phyloP scores from a whole-genome alignment of 2,329 filamentous ascomycete species.

The Penicillium fuscoglaucum region DNA sequence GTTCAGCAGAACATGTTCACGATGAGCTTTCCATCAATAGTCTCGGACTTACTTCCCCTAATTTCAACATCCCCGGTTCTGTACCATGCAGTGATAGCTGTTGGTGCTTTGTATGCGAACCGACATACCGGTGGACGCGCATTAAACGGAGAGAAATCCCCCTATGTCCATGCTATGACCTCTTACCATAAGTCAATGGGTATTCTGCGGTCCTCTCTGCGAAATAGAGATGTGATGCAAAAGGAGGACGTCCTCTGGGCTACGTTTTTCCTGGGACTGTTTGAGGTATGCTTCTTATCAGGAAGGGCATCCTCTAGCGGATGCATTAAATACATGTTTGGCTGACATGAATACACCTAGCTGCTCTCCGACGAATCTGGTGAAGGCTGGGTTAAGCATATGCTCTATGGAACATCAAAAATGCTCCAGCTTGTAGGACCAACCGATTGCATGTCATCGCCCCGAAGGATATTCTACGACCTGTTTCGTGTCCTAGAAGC shows the following conservation, averaged over 20 bases:
- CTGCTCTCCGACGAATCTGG: slow-evolving; percentile 3
- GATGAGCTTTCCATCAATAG: neutral
- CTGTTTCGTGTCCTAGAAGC: slow-evolving; percentile 11
- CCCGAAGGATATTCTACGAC: slow-evolving; percentile 7
- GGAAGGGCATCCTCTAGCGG: too few relatives aligned
- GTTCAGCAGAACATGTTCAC: slow-evolving; percentile 2
- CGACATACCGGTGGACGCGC: neutral
- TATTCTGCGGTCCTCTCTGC: neutral
- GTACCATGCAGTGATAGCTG: neutral
- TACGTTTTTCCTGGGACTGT: neutral
- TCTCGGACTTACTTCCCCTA: neutral
- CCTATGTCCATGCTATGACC: neutral
- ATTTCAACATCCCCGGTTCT: neutral
- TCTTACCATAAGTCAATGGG: neutral
- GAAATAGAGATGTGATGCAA: neutral
- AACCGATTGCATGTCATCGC: slow-evolving; percentile 1
- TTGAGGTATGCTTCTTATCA: neutral
- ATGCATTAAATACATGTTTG: neutral
- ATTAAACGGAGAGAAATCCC: neutral
- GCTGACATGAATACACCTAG: neutral
- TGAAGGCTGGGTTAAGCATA: slow-evolving; percentile 12
- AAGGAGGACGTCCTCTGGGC: neutral
- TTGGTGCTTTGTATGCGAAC: neutral
- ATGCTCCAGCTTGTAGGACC: slow-evolving; percentile 10
- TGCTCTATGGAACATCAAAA: slow-evolving; percentile 10